A percentile compares a stretch with the other conserved stretches of the same genome.
Conservation (phyloP, 2,329 filamentous ascomycete species). For the Rutstroemia sp. region DNA sequence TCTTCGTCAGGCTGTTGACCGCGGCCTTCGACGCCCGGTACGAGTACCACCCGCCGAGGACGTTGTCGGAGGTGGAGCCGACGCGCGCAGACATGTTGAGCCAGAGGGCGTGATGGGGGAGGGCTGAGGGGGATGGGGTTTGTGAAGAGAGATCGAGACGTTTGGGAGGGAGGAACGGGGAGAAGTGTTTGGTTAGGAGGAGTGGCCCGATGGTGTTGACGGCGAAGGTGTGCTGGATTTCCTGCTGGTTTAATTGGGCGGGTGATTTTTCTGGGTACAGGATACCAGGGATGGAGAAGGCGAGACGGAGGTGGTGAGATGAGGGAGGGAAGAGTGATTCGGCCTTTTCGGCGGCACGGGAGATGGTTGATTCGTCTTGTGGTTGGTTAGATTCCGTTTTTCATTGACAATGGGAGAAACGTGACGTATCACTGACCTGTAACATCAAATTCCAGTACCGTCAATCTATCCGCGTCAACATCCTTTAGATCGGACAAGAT, state of each 20-base stretch:
- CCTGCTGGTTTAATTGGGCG: conserved; percentile 51
- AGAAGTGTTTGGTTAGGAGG: conserved; percentile 70
- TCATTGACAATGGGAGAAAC: background rate
- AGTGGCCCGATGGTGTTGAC: conserved; percentile 70
- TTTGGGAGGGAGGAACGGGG: conserved; percentile 58
- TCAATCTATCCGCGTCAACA: conserved; percentile 37
- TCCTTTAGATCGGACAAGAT: conserved; percentile 44
- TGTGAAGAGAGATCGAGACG: conserved; percentile 31
- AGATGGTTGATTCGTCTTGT: conserved; percentile 54
- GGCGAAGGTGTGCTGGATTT: conserved; percentile 60
- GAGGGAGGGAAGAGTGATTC: conserved; percentile 43
- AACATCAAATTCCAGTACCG: conserved; percentile 47
- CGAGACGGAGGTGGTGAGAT: conserved; percentile 57
- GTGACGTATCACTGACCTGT: conserved; percentile 31
- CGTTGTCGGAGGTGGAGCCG: conserved; percentile 66
- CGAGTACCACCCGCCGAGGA: conserved; percentile 71
- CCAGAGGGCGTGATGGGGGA: conserved; percentile 54
- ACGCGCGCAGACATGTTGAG: conserved; percentile 74
- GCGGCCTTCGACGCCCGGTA: conserved; percentile 72
- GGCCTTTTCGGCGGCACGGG: conserved; percentile 45
- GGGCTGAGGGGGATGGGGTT: conserved; percentile 23
- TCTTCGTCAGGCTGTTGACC: conserved; percentile 64
- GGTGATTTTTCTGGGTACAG: conserved; percentile 68
- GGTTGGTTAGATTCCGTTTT: background rate
- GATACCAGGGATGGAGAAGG: conserved; percentile 63